phyloP scores from a whole-genome alignment of 805 yeast species.

The Starmerella lactis-condensi region DNA sequence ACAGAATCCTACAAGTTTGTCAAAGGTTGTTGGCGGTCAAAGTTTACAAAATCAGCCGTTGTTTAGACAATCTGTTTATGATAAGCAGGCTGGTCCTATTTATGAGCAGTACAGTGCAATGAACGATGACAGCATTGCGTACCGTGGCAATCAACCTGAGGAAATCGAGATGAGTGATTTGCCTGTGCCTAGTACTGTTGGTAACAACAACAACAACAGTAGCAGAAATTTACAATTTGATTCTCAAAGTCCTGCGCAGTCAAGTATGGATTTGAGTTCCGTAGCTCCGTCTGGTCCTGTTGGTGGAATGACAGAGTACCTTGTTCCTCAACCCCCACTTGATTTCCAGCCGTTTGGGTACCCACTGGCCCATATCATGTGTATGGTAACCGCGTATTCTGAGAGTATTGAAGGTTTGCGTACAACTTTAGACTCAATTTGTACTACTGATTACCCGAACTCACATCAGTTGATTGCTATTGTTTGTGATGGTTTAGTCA shows the following conservation, averaged over 20 bases:
- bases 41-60: slow-evolving; percentile 18
- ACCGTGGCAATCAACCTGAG: slow-evolving; percentile 17
- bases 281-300: slow-evolving; percentile 15
- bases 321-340: slow-evolving; percentile 79
- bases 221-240: slow-evolving; percentile 5
- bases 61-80: slow-evolving; percentile 14
- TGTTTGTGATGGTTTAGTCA: slow-evolving; percentile 83
- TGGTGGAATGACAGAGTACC: slow-evolving; percentile 33
- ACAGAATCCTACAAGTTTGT: slow-evolving; percentile 20
- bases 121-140: slow-evolving; percentile 15
- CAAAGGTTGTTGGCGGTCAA: slow-evolving; percentile 22
- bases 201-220: slow-evolving; percentile 2
- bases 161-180: slow-evolving; percentile 7
- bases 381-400: slow-evolving; percentile 81
- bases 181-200: slow-evolving; percentile 9
- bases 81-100: slow-evolving; percentile 4
- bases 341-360: slow-evolving; percentile 72
- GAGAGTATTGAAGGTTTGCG: slow-evolving; percentile 78
- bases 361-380: slow-evolving; percentile 57
- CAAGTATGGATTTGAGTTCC: slow-evolving; percentile 4
- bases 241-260: slow-evolving; percentile 1
- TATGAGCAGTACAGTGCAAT: slow-evolving; percentile 7
- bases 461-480: slow-evolving; percentile 75
- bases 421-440: slow-evolving; percentile 74
- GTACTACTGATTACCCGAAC: slow-evolving; percentile 91